phyloP scores from a whole-genome alignment of 805 yeast species.

The Millerago galiae region DNA sequence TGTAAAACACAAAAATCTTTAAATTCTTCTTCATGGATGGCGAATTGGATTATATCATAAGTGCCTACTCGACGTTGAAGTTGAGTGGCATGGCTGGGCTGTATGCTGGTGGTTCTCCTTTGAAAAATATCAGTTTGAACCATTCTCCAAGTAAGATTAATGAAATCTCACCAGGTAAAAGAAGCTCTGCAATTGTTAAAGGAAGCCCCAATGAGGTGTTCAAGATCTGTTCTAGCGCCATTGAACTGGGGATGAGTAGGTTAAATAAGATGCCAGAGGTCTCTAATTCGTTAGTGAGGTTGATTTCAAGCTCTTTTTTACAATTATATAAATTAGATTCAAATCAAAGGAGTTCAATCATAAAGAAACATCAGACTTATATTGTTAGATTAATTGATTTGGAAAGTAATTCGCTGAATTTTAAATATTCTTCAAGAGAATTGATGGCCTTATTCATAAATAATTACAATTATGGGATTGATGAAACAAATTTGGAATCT shows the following conservation, averaged over 20 bases:
- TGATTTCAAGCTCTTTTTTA: conserved; percentile 19
- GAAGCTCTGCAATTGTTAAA: conserved; percentile 6
- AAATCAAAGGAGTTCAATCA: conserved; percentile 5
- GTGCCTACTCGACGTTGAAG: conserved; percentile 19
- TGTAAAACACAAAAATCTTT: background rate
- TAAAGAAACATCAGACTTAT: conserved; percentile 17
- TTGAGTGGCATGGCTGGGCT: conserved; percentile 5
- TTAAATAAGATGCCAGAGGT: conserved; percentile 9
- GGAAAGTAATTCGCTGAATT: conserved; percentile 7
- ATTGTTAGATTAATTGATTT: conserved; percentile 20
- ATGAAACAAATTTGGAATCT: background rate
- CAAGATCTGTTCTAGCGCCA: conserved; percentile 17
- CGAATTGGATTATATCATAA: conserved; percentile 21
- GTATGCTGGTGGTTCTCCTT: conserved; percentile 11
- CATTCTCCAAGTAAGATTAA: conserved; percentile 17
- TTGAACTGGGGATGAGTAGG: conserved; percentile 17
- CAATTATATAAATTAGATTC: conserved; percentile 16
- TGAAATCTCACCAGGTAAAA: conserved; percentile 8
- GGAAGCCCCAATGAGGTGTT: conserved; percentile 14
- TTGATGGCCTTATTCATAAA: conserved; percentile 6
- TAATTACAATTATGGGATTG: background rate
- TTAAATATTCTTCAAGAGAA: conserved; percentile 6
- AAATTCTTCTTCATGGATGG: conserved; percentile 9
- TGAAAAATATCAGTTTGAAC: conserved; percentile 16
- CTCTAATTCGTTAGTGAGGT: conserved; percentile 12